phyloP scores from a whole-genome alignment of 352 stramenopile species.

The Globisporangium lucens region DNA sequence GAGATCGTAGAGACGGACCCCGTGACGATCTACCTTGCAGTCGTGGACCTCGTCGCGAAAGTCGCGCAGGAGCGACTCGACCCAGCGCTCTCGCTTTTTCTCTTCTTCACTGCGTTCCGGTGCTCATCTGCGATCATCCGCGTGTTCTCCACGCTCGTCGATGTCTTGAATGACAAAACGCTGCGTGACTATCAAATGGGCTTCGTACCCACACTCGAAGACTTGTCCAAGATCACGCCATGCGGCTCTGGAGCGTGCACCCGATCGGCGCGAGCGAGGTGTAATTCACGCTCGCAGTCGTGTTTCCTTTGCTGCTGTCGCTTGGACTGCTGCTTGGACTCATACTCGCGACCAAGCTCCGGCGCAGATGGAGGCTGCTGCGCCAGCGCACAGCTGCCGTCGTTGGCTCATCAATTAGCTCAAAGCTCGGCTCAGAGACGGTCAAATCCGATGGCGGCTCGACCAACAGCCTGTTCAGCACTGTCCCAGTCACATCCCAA shows the following conservation, averaged over 20 bases:
- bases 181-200: conserved; percentile 9
- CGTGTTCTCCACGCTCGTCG: not conserved
- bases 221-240: conserved; percentile 10
- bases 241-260: conserved; percentile 16
- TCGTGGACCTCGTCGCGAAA: conserved; percentile 26
- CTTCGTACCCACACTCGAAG: not conserved
- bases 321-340: not conserved
- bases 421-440: not conserved
- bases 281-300: conserved; percentile 2
- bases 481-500: not conserved
- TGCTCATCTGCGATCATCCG: conserved; percentile 14
- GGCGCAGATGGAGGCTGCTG: not conserved
- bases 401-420: not conserved
- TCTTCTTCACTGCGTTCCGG: conserved; percentile 26
- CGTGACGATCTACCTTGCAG: conserved; percentile 31
- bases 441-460: not conserved
- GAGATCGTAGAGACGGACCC: conserved; percentile 30
- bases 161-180: conserved; percentile 6
- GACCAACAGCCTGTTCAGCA: not conserved
- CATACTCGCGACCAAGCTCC: not conserved
- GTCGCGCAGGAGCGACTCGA: conserved; percentile 31
- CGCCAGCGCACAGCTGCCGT: not conserved
- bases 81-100: conserved; percentile 26
- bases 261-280: not conserved
- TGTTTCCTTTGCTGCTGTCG: conserved; percentile 8